Evolutionary conservation across 352 stramenopile genomes (phyloP), one percentile per base, ranked within the genome.

Genomic region (Phytophthora cryptogea): DNA sequence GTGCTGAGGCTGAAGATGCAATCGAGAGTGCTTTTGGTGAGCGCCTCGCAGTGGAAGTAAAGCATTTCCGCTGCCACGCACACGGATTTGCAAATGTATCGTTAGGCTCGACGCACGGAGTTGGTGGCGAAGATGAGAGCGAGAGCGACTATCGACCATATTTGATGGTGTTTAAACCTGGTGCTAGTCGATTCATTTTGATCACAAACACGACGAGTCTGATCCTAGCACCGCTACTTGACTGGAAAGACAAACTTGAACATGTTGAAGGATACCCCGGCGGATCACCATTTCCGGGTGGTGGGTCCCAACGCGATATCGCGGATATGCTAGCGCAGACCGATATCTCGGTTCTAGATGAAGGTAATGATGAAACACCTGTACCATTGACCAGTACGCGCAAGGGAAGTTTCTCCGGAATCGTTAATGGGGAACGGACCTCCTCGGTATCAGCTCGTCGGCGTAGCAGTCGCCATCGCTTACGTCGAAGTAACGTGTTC

Each of bases 231-330:
- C 72, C 83, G 35, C 58, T 89, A 8, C 30, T 79, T 2, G 70
- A 78, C 6, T 89, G 79, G 79, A 76, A 80, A 33, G 74, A 84
- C 8, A 89, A 86, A 40, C 59, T 86, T 8, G 74, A 86, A 51
- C 72, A 63, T 13, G 32, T 79, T 28, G 47, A 53, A n/a, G 44
- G 47, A 17, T 46, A 43, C 10, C 17, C 56, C 4, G 6, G 36
- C 20, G 37, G 51, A 5, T 51, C 46, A 14, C 36, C 42, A 1
- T 50, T 58, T 17, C 45, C 56, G 1, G 49, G 42, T 23, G 39
- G 39, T 31, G 48, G 51, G 9, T 63, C 57, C 17, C 46, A 63
- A 17, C 33, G 40, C 35, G 57, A 71, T 17, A 63, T 77, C 26
- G 54, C 65, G 1, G 61, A 71, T 20, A 63, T 71, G 35, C 47